Evolutionary conservation across 768 basidiomycete species (phyloP), one percentile per base, ranked within the genome.

Genomic region (Gymnopilus junonius): DNA sequence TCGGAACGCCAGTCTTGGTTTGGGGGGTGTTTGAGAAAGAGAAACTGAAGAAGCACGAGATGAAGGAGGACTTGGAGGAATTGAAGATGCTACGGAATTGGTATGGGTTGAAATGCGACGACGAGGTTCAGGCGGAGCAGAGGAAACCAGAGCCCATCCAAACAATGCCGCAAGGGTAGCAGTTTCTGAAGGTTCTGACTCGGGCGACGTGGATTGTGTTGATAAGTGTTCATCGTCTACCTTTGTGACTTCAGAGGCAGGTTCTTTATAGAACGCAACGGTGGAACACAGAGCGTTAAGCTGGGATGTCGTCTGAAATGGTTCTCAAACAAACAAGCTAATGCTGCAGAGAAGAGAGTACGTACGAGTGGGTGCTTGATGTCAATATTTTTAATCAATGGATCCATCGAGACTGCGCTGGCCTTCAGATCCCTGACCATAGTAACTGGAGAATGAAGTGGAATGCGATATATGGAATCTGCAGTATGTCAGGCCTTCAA

Each of bases 311-410:
- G 85, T 85, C 91, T 94, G 65, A 4, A 34, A 35, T 45, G 34
- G 53, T 23, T 17, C 35, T 59, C 59, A 25, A 62, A 25, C 43
- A 32, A 11, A 25, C 4, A 12, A 21, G 17, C 27, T 17, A 27
- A 29, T 39, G 21, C 45, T 54, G 35, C 61, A 25, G n/a, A 32
- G 23, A 21, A 14, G 51, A 40, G 15, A 40, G 0, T 12, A 74
- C 85, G 42, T 72, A 94, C 93, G 58, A 94, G 77, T 37, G 93
- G 92, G 67, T 94, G 92, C 68, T 85, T 88, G 55, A 91, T 80
- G 45, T 81, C 74, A 14, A 93, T 77, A 53, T 81, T 80, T 55
- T 82, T 73, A 54, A 93, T 70, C 1, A 86, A 68, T 1, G 82
- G 71, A 46, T 88, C 84, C 51, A 94, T 78, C 0, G 75, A 69